Conservation (phyloP, 345 rosid species). For the Clausena lansium region DNA sequence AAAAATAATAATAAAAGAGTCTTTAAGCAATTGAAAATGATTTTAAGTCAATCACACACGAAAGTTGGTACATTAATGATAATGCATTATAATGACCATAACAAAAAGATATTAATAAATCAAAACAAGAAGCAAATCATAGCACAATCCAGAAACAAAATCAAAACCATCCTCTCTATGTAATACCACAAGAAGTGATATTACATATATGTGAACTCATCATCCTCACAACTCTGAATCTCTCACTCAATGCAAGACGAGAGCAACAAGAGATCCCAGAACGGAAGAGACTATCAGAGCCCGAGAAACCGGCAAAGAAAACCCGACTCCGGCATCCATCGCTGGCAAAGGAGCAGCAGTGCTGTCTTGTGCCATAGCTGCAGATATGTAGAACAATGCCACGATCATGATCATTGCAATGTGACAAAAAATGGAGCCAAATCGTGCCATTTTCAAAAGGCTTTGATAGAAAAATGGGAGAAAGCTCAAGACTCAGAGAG, state of each 20-base stretch:
- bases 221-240: no score
- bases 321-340: conserved; percentile 22
- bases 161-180: not conserved
- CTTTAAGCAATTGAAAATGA: no score
- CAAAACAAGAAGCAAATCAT: not conserved
- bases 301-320: not conserved
- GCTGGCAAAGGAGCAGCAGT: conserved; percentile 2
- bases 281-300: not conserved
- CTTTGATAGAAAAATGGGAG: not conserved
- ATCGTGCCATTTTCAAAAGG: not conserved
- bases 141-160: not conserved
- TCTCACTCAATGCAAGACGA: conserved; percentile 5
- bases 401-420: not conserved
- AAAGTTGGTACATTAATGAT: not conserved
- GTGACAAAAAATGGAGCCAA: not conserved
- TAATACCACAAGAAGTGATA: not conserved
- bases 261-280: conserved; percentile 11
- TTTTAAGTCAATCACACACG: not conserved
- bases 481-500: not conserved
- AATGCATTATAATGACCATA: not conserved
- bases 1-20: no score
- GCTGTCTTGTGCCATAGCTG: not conserved
- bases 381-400: not conserved
- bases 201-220: no score
- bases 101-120: not conserved